A percentile compares a stretch with the other conserved stretches of the same genome.
These are phyloP conservation scores for Eucalyptus cloeziana DNA, from an alignment of 345 rosid species.

Conservation along the genomic window DNA sequence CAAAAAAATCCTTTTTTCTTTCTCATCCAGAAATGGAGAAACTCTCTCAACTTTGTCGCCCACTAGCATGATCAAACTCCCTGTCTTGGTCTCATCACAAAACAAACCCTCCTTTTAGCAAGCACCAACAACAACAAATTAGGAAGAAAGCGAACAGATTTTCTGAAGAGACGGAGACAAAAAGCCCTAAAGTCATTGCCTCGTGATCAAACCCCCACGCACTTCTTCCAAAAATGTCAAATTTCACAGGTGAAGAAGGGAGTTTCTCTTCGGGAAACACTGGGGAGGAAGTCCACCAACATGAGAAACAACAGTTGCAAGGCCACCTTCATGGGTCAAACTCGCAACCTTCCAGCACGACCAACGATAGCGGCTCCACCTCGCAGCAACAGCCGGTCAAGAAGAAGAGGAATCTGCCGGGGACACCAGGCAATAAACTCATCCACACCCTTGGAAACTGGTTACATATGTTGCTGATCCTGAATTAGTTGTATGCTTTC, in stretches of 20 bases:
- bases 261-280: slow-evolving; percentile 60
- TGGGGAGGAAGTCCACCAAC: slow-evolving; percentile 36
- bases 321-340: neutral
- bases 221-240: slow-evolving; percentile 22
- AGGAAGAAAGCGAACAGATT: neutral
- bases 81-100: slow-evolving; percentile 14
- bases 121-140: neutral
- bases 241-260: slow-evolving; percentile 51
- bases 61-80: slow-evolving; percentile 14
- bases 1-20: neutral
- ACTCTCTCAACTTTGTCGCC: slow-evolving; percentile 30
- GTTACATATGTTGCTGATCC: neutral
- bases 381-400: slow-evolving; percentile 28
- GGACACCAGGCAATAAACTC: slow-evolving; percentile 52
- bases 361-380: slow-evolving; percentile 17
- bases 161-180: neutral
- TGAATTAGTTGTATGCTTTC: neutral
- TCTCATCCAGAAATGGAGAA: slow-evolving; percentile 11
- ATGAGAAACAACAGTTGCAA: slow-evolving; percentile 5
- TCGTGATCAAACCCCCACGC: neutral
- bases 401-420: slow-evolving; percentile 70
- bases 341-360: neutral
- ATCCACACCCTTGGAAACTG: neutral
- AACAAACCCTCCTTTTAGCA: neutral
- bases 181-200: neutral